Evolutionary conservation across 2,329 filamentous ascomycete genomes (phyloP).

Genomic region (Coleophoma crateriformis): DNA sequence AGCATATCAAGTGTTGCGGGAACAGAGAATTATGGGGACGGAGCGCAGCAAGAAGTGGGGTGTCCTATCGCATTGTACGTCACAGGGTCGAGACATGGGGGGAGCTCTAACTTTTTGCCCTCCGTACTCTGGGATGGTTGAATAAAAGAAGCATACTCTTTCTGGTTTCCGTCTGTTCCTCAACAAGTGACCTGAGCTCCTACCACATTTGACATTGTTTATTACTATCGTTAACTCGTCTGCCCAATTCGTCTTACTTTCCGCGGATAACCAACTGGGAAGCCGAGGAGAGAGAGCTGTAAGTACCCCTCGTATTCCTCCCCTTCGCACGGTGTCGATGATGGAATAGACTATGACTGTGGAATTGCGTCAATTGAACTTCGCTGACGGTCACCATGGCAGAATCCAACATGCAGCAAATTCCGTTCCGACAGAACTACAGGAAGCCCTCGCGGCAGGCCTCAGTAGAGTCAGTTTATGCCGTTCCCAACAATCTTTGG

Average conservation of each 20-base stretch:
- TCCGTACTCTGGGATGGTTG: not conserved
- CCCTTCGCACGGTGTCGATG: not conserved
- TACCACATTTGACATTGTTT: not conserved
- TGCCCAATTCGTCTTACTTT: not conserved
- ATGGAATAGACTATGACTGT: not conserved
- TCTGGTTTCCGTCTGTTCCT: too few relatives aligned
- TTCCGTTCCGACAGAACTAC: conserved; percentile 22
- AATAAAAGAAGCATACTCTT: too few relatives aligned
- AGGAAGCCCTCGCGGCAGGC: conserved; percentile 26
- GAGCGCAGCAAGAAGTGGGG: too few relatives aligned
- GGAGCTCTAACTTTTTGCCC: conserved; percentile 4
- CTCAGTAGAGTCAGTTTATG: conserved; percentile 23
- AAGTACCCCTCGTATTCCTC: conserved; percentile 1
- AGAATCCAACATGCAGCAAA: conserved; percentile 14
- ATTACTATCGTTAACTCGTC: not conserved
- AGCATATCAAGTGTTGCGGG: too few relatives aligned
- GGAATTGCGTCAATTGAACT: conserved; percentile 7
- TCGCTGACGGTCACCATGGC: conserved; percentile 3
- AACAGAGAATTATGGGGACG: too few relatives aligned
- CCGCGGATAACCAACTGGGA: not conserved
- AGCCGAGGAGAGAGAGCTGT: not conserved
- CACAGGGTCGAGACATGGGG: not conserved
- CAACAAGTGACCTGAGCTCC: too few relatives aligned
- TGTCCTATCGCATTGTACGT: too few relatives aligned
- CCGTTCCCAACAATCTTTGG: not conserved